Evolutionary conservation across 495 filamentous ascomycete genomes (phyloP).

Genomic region (Aspergillus steynii): DNA sequence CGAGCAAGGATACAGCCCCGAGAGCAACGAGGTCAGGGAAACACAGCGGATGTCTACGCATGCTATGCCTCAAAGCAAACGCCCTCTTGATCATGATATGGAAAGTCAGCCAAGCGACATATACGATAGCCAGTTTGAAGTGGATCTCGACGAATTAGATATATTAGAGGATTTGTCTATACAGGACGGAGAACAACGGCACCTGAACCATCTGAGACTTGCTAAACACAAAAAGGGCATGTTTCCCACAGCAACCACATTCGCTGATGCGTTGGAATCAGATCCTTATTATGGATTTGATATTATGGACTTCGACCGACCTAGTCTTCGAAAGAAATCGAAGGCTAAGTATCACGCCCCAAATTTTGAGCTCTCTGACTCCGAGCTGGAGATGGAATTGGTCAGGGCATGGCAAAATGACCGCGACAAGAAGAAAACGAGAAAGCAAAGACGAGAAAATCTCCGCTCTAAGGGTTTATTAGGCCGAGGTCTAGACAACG

Average conservation of each 20-base stretch:
- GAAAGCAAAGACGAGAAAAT: slow-evolving; percentile 78
- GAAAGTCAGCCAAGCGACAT: background rate
- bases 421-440: slow-evolving; percentile 73
- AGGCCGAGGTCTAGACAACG: slow-evolving; percentile 60
- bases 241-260: slow-evolving; percentile 58
- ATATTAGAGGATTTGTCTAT: background rate
- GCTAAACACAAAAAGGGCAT: slow-evolving; percentile 16
- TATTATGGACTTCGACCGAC: slow-evolving; percentile 78
- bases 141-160: background rate
- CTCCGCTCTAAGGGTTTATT: slow-evolving; percentile 78
- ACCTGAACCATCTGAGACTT: background rate
- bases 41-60: background rate
- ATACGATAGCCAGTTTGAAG: background rate
- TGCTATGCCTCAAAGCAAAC: background rate
- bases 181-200: background rate
- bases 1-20: too few species aligned
- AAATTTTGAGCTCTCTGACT: slow-evolving; percentile 66
- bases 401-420: slow-evolving; percentile 70
- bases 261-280: slow-evolving; percentile 64
- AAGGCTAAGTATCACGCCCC: slow-evolving; percentile 53
- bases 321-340: slow-evolving; percentile 52
- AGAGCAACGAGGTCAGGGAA: background rate
- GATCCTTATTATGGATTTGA: slow-evolving; percentile 75
- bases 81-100: background rate
- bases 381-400: slow-evolving; percentile 67